A percentile compares a stretch with the other conserved stretches of the same genome.
phyloP scores from a whole-genome alignment of 768 basidiomycete species.

The Dendrothele bispora region DNA sequence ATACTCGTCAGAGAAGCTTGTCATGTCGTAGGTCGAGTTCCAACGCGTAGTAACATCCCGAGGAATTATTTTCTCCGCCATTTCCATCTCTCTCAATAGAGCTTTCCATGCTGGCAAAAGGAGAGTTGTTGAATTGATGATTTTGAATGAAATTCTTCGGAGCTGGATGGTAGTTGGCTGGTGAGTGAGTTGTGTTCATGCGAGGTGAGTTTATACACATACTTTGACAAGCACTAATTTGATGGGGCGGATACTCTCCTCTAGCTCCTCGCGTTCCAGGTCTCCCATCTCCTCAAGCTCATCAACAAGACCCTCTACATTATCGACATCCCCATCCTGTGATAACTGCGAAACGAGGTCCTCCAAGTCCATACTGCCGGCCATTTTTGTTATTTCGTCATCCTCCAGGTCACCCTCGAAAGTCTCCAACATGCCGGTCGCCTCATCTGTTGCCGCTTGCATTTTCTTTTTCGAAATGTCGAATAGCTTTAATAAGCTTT shows the following conservation, averaged over 20 bases:
- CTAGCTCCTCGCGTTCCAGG: background rate
- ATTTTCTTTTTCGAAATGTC: too few relatives aligned
- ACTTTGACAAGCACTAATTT: background rate
- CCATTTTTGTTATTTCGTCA: too few relatives aligned
- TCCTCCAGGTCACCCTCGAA: too few relatives aligned
- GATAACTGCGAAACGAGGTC: too few relatives aligned
- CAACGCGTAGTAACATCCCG: conserved; percentile 36
- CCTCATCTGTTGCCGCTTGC: too few relatives aligned
- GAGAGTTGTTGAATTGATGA: background rate
- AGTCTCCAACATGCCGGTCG: too few relatives aligned
- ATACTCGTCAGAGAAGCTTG: conserved; percentile 26
- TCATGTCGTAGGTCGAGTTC: conserved; percentile 41
- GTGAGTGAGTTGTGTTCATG: background rate
- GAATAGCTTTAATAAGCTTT: too few relatives aligned
- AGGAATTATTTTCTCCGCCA: conserved; percentile 15
- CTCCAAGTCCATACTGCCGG: too few relatives aligned
- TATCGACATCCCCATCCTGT: too few relatives aligned
- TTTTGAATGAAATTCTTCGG: background rate
- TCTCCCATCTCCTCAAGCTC: background rate
- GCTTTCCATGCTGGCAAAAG: background rate
- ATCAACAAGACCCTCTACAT: background rate
- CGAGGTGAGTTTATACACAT: background rate
- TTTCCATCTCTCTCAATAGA: background rate
- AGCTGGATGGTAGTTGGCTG: background rate
- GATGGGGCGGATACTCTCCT: background rate